Evolutionary conservation across 352 stramenopile genomes (phyloP).

Genomic region (Globisporangium irregulare): DNA sequence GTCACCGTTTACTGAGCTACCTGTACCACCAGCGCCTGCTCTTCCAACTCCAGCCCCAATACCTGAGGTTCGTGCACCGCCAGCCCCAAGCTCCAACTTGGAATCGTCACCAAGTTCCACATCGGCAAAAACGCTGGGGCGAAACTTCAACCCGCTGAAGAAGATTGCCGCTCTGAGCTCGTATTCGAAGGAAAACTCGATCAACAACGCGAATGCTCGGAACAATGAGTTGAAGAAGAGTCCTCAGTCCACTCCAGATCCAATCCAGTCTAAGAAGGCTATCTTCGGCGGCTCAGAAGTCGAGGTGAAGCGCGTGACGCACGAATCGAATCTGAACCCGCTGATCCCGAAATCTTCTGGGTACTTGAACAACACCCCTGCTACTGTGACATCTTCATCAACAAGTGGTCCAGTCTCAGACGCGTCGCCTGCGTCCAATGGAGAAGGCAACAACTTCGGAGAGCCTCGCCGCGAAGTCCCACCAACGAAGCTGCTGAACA

Average conservation of each 20-base stretch:
- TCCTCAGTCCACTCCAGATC: conserved; percentile 22
- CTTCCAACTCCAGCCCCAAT: conserved; percentile 5
- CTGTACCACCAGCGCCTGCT: conserved; percentile 20
- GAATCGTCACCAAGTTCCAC: conserved; percentile 10
- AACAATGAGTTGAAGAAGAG: conserved; percentile 18
- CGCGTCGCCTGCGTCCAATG: neutral
- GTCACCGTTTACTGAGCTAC: conserved; percentile 34
- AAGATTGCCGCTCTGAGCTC: conserved; percentile 51
- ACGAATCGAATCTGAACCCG: conserved; percentile 21
- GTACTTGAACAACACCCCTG: conserved; percentile 13
- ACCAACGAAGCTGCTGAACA: conserved; percentile 35
- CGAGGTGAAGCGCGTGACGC: conserved; percentile 33
- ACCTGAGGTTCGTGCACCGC: conserved; percentile 6
- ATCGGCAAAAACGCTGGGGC: conserved; percentile 14
- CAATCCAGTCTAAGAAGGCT: conserved; percentile 21
- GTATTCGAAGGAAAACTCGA: conserved; percentile 43
- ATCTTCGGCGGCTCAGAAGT: conserved; percentile 23
- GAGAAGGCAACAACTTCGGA: conserved; percentile 10
- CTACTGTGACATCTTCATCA: conserved; percentile 11
- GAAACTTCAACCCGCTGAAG: conserved; percentile 60
- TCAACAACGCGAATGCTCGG: conserved; percentile 33
- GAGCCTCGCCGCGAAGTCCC: conserved; percentile 28
- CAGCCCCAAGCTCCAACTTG: conserved; percentile 20
- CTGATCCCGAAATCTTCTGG: conserved; percentile 9
- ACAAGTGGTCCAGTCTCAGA: conserved; percentile 5